These are phyloP conservation scores for Cyberlindnera galapagoensis DNA, from an alignment of 805 yeast genomes.

Conservation along the genomic window DNA sequence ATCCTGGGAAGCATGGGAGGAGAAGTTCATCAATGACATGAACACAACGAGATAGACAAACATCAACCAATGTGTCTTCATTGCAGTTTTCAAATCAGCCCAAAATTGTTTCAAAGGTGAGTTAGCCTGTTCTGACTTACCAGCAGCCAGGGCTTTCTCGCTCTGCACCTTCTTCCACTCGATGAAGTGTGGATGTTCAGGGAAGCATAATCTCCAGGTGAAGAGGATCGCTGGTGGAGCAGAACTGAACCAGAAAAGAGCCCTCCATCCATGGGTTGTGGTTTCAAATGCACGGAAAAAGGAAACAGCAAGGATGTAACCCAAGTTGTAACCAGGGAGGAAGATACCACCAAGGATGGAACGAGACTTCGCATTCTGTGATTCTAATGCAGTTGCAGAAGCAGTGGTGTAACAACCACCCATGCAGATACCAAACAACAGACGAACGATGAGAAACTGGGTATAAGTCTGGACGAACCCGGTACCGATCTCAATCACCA, in stretches of 20 bases:
- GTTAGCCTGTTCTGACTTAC: conserved; percentile 16
- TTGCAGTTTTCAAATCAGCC: conserved; percentile 28
- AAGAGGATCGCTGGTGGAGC: conserved; percentile 56
- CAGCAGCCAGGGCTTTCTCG: conserved; percentile 24
- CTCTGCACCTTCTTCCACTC: conserved; percentile 24
- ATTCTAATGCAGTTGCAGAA: conserved; percentile 62
- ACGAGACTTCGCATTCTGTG: conserved; percentile 51
- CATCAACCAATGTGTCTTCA: conserved; percentile 53
- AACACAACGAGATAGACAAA: conserved; percentile 50
- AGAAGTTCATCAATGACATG: conserved; percentile 66
- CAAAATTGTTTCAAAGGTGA: conserved; percentile 18
- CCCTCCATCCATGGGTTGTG: conserved; percentile 55
- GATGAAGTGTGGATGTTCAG: conserved; percentile 52
- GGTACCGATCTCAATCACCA: conserved; percentile 55
- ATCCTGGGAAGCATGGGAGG: conserved; percentile 73
- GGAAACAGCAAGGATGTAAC: conserved; percentile 58
- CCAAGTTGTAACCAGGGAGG: conserved; percentile 56
- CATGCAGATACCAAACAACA: conserved; percentile 63
- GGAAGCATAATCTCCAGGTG: conserved; percentile 48
- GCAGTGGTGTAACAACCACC: conserved; percentile 67
- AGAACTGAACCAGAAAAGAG: conserved; percentile 70
- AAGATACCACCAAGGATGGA: conserved; percentile 57
- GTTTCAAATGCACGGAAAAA: conserved; percentile 56
- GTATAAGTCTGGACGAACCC: conserved; percentile 55
- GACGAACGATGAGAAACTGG: conserved; percentile 56